These are phyloP conservation scores for Lecanicillium sp. DNA, from an alignment of 2,329 filamentous ascomycete species.

Conservation along the genomic window DNA sequence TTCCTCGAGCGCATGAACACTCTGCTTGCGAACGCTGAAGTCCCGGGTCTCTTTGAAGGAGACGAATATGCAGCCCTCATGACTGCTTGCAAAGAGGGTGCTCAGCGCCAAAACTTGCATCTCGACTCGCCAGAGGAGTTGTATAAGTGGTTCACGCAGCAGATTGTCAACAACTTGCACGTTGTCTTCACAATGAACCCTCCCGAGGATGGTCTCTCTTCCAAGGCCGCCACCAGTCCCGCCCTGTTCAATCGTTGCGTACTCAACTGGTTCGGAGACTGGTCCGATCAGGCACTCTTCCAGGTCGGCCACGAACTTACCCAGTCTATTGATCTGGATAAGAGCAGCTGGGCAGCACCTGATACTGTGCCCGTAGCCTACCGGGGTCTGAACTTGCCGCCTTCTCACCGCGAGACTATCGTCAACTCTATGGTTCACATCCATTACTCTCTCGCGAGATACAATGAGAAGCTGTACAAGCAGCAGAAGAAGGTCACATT, in stretches of 20 bases:
- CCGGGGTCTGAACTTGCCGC: constrained; percentile 74
- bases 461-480: constrained; percentile 81
- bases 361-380: constrained; percentile 93
- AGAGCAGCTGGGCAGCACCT: constrained; percentile 75
- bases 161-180: constrained; percentile 98
- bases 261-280: constrained; percentile 99
- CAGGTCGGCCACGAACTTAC: constrained; percentile 95
- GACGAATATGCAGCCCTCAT: constrained; percentile 97
- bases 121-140: constrained; percentile 97
- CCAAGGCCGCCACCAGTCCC: constrained; percentile 94
- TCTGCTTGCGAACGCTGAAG: constrained; percentile 95
- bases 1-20: constrained; percentile 99
- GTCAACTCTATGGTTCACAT: constrained; percentile 99
- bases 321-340: constrained; percentile 90
- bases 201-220: constrained; percentile 87
- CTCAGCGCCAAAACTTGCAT: constrained; percentile 88
- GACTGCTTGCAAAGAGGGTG: constrained; percentile 98
- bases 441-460: constrained; percentile 85
- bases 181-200: constrained; percentile 99
- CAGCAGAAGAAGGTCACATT: constrained; percentile 91
- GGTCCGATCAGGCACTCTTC: constrained; percentile 98
- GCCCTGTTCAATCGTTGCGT: constrained; percentile 99
- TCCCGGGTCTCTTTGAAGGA: constrained; percentile 97
- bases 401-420: constrained; percentile 84
- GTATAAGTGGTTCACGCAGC: constrained; percentile 99